A percentile compares a stretch with the other conserved stretches of the same genome.
phyloP scores from a whole-genome alignment of 2,329 filamentous ascomycete genomes.

The Nemania sp. region DNA sequence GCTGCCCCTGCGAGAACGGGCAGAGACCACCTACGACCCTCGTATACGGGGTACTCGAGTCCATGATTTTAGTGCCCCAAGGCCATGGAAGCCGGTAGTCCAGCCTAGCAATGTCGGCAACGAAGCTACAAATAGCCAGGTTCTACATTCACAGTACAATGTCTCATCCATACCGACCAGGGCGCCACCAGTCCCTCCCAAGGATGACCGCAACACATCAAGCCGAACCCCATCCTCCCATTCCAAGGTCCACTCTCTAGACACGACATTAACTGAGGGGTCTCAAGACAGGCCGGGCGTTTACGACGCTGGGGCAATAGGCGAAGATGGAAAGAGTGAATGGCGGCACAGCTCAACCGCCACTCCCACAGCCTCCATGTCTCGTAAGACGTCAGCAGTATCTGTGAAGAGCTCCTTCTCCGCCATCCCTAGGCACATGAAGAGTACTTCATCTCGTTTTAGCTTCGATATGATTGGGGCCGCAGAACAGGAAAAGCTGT shows the following conservation, averaged over 20 bases:
- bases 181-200: slow-evolving; percentile 56
- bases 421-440: slow-evolving; percentile 72
- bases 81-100: slow-evolving; percentile 57
- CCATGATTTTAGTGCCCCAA: slow-evolving; percentile 74
- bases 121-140: slow-evolving; percentile 43
- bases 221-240: slow-evolving; percentile 50
- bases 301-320: slow-evolving; percentile 29
- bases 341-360: slow-evolving; percentile 47
- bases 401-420: slow-evolving; percentile 61
- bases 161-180: slow-evolving; percentile 24
- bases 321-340: slow-evolving; percentile 35
- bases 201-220: slow-evolving; percentile 50
- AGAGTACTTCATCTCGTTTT: slow-evolving; percentile 82
- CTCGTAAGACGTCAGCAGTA: slow-evolving; percentile 64
- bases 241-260: slow-evolving; percentile 51
- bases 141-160: slow-evolving; percentile 30
- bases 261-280: slow-evolving; percentile 42
- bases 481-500: slow-evolving; percentile 73
- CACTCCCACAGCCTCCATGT: slow-evolving; percentile 57
- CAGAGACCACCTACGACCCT: slow-evolving; percentile 68
- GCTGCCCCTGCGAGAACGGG: slow-evolving; percentile 55
- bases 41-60: slow-evolving; percentile 72
- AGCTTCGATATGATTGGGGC: slow-evolving; percentile 84
- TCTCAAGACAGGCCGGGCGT: slow-evolving; percentile 37
- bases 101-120: slow-evolving; percentile 44